Evolutionary conservation across 192 early-diverging fungal species (phyloP).

Genomic region (Backusella macrospora): DNA sequence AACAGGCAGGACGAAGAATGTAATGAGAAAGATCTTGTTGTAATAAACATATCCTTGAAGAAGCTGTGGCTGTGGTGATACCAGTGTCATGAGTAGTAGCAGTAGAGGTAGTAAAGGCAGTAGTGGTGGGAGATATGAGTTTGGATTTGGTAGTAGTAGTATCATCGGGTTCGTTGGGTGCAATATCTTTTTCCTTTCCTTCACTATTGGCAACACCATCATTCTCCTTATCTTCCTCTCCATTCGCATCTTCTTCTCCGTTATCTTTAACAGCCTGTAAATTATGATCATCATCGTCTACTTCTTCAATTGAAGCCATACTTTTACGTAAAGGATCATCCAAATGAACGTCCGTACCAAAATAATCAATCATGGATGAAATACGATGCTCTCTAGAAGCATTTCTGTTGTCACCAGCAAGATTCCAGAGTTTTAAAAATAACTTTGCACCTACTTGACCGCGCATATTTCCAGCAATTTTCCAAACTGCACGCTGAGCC

Average conservation of each 20-base stretch:
- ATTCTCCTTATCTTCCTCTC: background rate
- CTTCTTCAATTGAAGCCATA: constrained; percentile 23
- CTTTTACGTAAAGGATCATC: constrained; percentile 6
- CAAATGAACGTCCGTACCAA: background rate
- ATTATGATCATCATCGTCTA: constrained; percentile 18
- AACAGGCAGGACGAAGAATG: constrained; percentile 41
- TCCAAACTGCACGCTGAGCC: constrained; percentile 54
- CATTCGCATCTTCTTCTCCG: background rate
- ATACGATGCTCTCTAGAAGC: background rate
- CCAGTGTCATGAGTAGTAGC: background rate
- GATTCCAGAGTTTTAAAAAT: constrained; percentile 58
- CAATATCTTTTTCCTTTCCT: constrained; percentile 17
- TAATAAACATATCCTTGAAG: constrained; percentile 16
- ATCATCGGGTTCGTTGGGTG: background rate
- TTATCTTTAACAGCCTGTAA: background rate
- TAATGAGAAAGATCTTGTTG: constrained; percentile 30
- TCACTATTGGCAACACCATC: background rate
- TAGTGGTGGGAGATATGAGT: background rate
- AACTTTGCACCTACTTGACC: constrained; percentile 54
- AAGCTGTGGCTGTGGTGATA: background rate
- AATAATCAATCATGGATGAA: background rate
- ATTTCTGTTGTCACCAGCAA: constrained; percentile 21
- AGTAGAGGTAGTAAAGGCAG: background rate
- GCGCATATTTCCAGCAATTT: constrained; percentile 63
- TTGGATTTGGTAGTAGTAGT: background rate